Conservation (phyloP, 352 stramenopile genomes). For the Pythium biforme region DNA sequence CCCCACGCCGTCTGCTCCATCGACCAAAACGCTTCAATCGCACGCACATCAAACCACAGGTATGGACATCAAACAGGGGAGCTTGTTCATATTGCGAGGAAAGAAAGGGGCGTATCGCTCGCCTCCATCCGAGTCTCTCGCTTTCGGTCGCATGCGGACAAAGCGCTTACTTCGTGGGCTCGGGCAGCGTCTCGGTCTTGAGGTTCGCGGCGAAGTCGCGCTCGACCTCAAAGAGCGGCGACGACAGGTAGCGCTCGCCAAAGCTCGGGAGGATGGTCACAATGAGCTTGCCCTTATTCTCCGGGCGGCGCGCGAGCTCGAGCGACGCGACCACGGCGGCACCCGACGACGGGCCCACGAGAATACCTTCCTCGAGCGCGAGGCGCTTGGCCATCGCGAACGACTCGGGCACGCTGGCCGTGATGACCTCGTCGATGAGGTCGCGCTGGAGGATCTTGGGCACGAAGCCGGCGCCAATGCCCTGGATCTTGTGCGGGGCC, state of each 20-base stretch:
- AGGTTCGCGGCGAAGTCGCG: conserved; percentile 70
- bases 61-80: not conserved
- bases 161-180: conserved; percentile 19
- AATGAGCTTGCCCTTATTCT: conserved; percentile 87
- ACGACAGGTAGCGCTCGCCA: conserved; percentile 87
- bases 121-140: not conserved
- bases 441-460: conserved; percentile 73
- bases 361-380: conserved; percentile 81
- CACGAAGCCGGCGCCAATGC: conserved; percentile 83
- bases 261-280: conserved; percentile 91
- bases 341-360: conserved; percentile 85
- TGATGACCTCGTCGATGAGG: conserved; percentile 90
- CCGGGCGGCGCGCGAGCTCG: conserved; percentile 75
- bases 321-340: conserved; percentile 83
- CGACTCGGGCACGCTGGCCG: conserved; percentile 70
- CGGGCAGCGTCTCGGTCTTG: conserved; percentile 43
- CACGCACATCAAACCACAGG: not conserved
- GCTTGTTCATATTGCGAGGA: too few species aligned
- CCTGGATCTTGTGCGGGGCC: conserved; percentile 85
- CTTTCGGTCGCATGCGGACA: not conserved
- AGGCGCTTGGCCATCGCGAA: conserved; percentile 88
- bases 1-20: too few species aligned
- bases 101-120: not conserved
- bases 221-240: conserved; percentile 76
- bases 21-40: too few species aligned